Evolutionary conservation across 2,329 filamentous ascomycete species (phyloP).

Genomic region (Talaromyces sp.): DNA sequence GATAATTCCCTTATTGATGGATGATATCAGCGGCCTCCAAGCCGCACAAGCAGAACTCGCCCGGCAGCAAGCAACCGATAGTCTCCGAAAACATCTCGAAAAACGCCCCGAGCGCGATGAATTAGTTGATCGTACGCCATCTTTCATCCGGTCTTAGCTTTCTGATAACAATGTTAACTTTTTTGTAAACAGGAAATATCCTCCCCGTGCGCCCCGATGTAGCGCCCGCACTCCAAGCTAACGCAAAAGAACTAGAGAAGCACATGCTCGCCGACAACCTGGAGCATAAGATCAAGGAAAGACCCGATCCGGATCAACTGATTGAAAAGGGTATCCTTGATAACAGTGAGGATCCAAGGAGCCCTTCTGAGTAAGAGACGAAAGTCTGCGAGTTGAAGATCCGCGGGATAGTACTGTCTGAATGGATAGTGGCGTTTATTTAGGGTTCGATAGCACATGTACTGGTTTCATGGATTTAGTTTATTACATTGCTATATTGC

Average conservation of each 20-base stretch:
- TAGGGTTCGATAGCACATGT: not conserved
- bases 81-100: conserved; percentile 62
- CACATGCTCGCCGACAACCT: conserved; percentile 84
- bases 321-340: conserved; percentile 76
- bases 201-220: conserved; percentile 68
- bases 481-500: not conserved
- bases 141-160: not conserved
- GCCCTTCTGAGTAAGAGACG: conserved; percentile 13
- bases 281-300: conserved; percentile 78
- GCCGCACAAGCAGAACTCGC: conserved; percentile 61
- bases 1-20: not conserved
- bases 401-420: conserved; percentile 4
- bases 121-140: conserved; percentile 69
- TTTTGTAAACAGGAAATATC: conserved; percentile 66
- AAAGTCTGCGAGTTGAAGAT: not conserved
- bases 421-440: conserved; percentile 7
- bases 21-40: conserved; percentile 57
- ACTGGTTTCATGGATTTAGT: not conserved
- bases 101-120: conserved; percentile 67
- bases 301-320: conserved; percentile 72
- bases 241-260: conserved; percentile 79
- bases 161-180: not conserved
- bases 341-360: conserved; percentile 53
- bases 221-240: conserved; percentile 73
- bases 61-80: conserved; percentile 61